phyloP scores from a whole-genome alignment of 257 asterid species.

The Ajuga chamaepitys region DNA sequence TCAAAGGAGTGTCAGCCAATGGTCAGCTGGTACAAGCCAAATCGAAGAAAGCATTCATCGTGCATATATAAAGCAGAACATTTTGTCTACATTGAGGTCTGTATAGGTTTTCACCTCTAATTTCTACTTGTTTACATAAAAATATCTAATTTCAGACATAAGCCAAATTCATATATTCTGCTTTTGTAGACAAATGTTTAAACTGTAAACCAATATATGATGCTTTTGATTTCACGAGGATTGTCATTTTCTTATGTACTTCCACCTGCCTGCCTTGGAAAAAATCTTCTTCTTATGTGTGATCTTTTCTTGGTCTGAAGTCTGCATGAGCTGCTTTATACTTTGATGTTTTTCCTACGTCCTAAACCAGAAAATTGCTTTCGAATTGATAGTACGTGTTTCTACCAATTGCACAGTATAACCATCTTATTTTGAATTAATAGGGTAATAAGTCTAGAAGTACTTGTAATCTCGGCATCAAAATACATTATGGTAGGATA shows the following conservation, averaged over 20 bases:
- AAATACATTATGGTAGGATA: not conserved
- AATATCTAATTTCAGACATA: not conserved
- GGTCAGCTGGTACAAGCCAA: conserved; percentile 99
- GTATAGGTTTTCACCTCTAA: conserved; percentile 8
- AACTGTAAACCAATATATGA: not conserved
- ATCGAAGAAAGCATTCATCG: conserved; percentile 86
- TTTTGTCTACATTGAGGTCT: conserved; percentile 84
- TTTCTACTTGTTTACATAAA: not conserved
- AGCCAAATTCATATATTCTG: too few relatives aligned
- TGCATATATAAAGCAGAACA: conserved; percentile 90
- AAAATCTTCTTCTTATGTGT: not conserved
- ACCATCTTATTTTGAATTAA: not conserved
- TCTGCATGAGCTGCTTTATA: not conserved
- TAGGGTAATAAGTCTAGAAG: not conserved
- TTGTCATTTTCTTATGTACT: not conserved
- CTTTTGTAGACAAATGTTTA: too few relatives aligned
- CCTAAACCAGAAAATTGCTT: not conserved
- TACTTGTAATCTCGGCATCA: not conserved
- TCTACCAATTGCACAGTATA: not conserved
- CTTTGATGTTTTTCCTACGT: not conserved
- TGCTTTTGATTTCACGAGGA: not conserved
- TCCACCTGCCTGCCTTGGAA: not conserved
- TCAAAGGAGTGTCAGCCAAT: conserved; percentile 87
- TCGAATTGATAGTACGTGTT: not conserved
- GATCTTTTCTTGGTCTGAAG: not conserved